Base-by-base conservation (phyloP, 176 grass and related monocot species). In the Hordeum vulgare region DNA sequence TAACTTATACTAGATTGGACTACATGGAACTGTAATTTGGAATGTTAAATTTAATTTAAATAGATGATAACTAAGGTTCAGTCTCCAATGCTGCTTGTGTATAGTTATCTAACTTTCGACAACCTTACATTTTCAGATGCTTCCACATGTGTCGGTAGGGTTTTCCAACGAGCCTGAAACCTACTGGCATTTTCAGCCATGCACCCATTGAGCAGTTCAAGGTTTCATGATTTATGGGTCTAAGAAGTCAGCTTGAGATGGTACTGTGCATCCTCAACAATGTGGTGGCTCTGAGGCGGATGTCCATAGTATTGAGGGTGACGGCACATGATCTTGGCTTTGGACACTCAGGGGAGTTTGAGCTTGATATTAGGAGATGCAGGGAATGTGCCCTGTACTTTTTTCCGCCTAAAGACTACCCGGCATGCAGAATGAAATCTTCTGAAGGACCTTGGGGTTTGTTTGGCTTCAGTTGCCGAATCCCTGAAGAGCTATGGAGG, bases 181-280 rank as follows among this genome's bases (percentile, higher is more conserved):
- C 27, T 72, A 17, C 68, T 45, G 68, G 39, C 12, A 71, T 14
- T 13, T 71, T 71, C 39, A 26, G 68, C 68, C 23, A 1, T 24
- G 36, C 1, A 25, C 68, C 68, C 59, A 79, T 79, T 21, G 9
- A 47, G 40, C 39, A 42, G 39, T n/a, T 79, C 7, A 10, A 79
- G 59, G 61, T 79, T 65, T 79, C 60, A 65, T 60, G 11, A 18
- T 79, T 79, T 47, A 23, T 79, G 0, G 39, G 40, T 23, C 25
- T 49, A 13, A 42, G 28, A 47, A 61, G 77, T 29, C 77, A 79
- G 40, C 26, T 65, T 65, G 77, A 79, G 77, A 13, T 79, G 39
- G 17, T 44, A 44, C 13, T 11, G 61, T 79, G 64, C 61, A 49
- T 79, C 40, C 40, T 79, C 33, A 26, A 79, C 40, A 23, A 64